Evolutionary conservation across 2,329 filamentous ascomycete species (phyloP).

Genomic region (Penicillium paneum): DNA sequence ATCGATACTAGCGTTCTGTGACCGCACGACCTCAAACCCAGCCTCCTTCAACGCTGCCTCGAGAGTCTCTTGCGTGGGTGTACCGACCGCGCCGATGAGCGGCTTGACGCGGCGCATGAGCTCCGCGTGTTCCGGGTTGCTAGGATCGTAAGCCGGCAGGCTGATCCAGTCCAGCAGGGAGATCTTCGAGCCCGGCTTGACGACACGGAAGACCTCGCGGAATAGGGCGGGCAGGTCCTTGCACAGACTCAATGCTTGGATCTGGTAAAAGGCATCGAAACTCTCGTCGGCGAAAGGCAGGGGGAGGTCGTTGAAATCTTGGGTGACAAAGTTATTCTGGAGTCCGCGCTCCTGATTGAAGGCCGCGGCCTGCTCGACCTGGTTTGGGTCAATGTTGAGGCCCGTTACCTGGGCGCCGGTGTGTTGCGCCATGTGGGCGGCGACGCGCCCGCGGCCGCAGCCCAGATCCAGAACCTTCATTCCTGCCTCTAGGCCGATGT

Average conservation of each 20-base stretch:
- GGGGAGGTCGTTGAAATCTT: constrained; percentile 53
- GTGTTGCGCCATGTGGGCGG: constrained; percentile 52
- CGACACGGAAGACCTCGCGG: constrained; percentile 49
- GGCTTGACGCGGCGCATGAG: constrained; percentile 57
- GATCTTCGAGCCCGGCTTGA: constrained; percentile 52
- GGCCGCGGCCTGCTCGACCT: constrained; percentile 46
- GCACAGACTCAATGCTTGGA: constrained; percentile 56
- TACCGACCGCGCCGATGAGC: constrained; percentile 55
- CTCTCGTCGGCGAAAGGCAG: constrained; percentile 50
- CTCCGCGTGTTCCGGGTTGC: constrained; percentile 47
- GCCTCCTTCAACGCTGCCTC: constrained; percentile 47
- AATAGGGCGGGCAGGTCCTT: constrained; percentile 50
- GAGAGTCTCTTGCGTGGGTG: constrained; percentile 49
- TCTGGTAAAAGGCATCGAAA: constrained; percentile 57
- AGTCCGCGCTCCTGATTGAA: constrained; percentile 48
- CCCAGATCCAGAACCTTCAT: constrained; percentile 52
- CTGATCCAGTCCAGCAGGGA: constrained; percentile 55
- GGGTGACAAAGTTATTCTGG: constrained; percentile 48
- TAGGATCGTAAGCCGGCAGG: constrained; percentile 49
- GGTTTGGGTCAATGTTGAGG: constrained; percentile 55
- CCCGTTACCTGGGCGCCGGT: constrained; percentile 51
- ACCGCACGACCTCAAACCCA: constrained; percentile 49
- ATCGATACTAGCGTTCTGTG: constrained; percentile 53
- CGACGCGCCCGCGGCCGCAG: constrained; percentile 53
- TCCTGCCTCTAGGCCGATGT: constrained; percentile 47